Evolutionary conservation across 2,329 filamentous ascomycete species (phyloP).

Genomic region (Tothia fuscella): DNA sequence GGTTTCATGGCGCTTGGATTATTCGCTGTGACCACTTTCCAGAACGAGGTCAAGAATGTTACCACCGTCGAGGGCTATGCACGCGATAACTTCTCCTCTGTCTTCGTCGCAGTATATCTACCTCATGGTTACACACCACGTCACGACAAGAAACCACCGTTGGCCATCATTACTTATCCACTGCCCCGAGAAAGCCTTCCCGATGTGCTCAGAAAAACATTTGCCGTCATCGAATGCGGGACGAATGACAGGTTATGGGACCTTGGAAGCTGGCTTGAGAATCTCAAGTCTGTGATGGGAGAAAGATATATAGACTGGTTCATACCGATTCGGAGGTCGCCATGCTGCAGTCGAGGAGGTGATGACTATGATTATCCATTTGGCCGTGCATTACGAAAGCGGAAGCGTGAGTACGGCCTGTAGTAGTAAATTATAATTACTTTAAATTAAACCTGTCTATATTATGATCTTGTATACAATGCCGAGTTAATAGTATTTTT

Average conservation of each 20-base stretch:
- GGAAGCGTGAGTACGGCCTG: no score
- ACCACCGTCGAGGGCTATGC: constrained; percentile 75
- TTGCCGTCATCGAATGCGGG: constrained; percentile 64
- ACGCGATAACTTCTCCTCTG: neutral
- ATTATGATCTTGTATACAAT: no score
- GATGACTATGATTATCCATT: constrained; percentile 56
- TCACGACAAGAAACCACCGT: neutral
- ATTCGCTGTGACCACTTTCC: constrained; percentile 57
- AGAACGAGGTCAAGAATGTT: constrained; percentile 59
- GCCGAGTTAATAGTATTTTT: no score
- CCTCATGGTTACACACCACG: neutral
- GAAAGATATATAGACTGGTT: constrained; percentile 62
- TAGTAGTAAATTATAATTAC: no score
- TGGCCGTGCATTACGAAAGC: no score
- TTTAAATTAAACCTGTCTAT: no score
- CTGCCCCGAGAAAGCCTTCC: neutral
- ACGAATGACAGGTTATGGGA: constrained; percentile 80
- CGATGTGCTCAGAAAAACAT: constrained; percentile 40
- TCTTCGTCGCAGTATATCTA: neutral
- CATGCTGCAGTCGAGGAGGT: constrained; percentile 57
- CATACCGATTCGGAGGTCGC: constrained; percentile 61
- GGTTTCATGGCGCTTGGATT: constrained; percentile 47
- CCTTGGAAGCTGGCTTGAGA: constrained; percentile 50
- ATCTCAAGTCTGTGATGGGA: constrained; percentile 75
- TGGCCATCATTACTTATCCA: constrained; percentile 5